Evolutionary conservation across 2,329 filamentous ascomycete species (phyloP).

Genomic region (Chrysosporium queenslandicum): DNA sequence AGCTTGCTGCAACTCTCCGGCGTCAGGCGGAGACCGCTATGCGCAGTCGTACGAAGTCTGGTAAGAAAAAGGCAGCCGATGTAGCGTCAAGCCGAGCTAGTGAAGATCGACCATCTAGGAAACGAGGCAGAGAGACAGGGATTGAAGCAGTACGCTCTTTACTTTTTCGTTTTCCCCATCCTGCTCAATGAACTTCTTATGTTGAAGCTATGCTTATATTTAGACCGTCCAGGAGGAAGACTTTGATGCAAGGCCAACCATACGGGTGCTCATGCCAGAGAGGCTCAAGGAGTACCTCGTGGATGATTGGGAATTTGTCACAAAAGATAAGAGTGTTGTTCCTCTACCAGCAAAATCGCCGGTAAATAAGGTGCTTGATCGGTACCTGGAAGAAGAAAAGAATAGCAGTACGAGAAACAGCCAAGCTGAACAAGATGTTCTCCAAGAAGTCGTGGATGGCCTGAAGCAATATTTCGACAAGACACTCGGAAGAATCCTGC

Average conservation of each 20-base stretch:
- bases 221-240: slow-evolving; percentile 61
- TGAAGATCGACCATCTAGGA: slow-evolving; percentile 38
- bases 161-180: not conserved
- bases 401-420: slow-evolving; percentile 44
- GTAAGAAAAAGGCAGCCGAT: slow-evolving; percentile 34
- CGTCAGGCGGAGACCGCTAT: slow-evolving; percentile 33
- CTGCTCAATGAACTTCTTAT: not conserved
- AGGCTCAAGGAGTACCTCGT: slow-evolving; percentile 84
- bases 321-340: slow-evolving; percentile 85
- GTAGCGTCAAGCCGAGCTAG: slow-evolving; percentile 36
- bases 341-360: slow-evolving; percentile 68
- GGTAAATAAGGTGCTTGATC: slow-evolving; percentile 66
- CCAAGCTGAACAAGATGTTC: slow-evolving; percentile 58
- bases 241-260: slow-evolving; percentile 72
- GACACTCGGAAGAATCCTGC: slow-evolving; percentile 71
- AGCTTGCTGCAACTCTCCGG: slow-evolving; percentile 55
- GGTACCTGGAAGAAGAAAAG: slow-evolving; percentile 64
- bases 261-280: slow-evolving; percentile 79
- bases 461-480: slow-evolving; percentile 92
- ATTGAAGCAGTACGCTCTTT: slow-evolving; percentile 41
- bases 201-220: slow-evolving; percentile 7
- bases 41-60: slow-evolving; percentile 26
- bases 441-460: slow-evolving; percentile 80
- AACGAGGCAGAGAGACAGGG: slow-evolving; percentile 38
- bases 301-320: slow-evolving; percentile 98